Conservation (phyloP, 495 filamentous ascomycete genomes). For the Extremus antarcticus region DNA sequence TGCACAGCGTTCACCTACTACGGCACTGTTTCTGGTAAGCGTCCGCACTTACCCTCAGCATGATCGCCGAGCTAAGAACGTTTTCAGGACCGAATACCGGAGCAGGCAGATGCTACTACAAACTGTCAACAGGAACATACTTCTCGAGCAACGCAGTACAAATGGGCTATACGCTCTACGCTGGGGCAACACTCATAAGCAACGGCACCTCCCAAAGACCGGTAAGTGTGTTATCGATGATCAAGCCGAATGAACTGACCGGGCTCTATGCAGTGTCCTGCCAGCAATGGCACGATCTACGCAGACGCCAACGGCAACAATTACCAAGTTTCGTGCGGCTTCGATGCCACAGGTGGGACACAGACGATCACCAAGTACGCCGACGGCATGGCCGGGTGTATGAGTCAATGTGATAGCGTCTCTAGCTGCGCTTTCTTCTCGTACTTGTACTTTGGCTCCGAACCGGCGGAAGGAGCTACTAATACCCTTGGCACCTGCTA, state of each 20-base stretch:
- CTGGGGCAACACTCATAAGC: not conserved
- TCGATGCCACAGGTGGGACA: not conserved
- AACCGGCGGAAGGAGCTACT: not conserved
- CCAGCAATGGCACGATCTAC: not conserved
- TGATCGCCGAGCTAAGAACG: no score
- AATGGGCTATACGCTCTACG: not conserved
- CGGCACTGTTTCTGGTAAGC: not conserved
- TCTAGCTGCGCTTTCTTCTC: not conserved
- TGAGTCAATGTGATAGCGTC: not conserved
- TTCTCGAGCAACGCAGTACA: not conserved
- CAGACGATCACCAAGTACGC: not conserved
- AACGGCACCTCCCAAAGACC: not conserved
- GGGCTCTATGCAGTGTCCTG: not conserved
- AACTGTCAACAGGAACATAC: not conserved
- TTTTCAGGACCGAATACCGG: not conserved
- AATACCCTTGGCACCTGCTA: not conserved
- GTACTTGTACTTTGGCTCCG: not conserved
- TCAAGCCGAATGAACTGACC: not conserved
- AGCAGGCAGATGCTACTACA: slow-evolving; percentile 1
- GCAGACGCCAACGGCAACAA: not conserved
- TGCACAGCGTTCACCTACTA: slow-evolving; percentile 1
- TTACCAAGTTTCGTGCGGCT: not conserved
- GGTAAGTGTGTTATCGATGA: not conserved
- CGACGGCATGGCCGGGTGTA: not conserved
- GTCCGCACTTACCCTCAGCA: no score